Percentiles rank a stretch among this genome's conserved stretches.
phyloP scores from a whole-genome alignment of 169 alveolate species.

The Cryptosporidium muris region DNA sequence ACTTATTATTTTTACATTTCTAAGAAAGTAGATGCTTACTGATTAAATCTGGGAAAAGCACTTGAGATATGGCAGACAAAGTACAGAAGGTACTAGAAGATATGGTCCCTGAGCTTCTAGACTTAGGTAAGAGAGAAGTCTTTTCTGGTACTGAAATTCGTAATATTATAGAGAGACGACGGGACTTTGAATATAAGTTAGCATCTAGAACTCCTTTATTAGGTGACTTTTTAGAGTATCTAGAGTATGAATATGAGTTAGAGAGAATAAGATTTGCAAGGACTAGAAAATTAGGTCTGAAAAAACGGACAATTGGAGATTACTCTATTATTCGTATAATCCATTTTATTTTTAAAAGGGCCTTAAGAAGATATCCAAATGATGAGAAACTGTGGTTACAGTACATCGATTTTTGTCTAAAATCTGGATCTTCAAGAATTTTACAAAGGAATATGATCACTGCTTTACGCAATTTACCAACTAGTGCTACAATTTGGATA shows the following conservation, averaged over 20 bases:
- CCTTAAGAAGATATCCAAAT: conserved; percentile 45
- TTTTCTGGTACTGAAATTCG: conserved; percentile 67
- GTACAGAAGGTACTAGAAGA: conserved; percentile 76
- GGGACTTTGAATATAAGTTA: conserved; percentile 72
- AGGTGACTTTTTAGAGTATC: conserved; percentile 46
- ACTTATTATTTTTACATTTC: too few species aligned
- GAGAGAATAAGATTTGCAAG: conserved; percentile 41
- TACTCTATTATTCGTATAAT: conserved; percentile 59
- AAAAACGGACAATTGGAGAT: conserved; percentile 64
- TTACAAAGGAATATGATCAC: conserved; percentile 57
- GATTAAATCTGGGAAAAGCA: background rate
- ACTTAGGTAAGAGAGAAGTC: conserved; percentile 70
- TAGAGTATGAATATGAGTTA: conserved; percentile 50
- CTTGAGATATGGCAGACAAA: conserved; percentile 73
- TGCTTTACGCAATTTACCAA: conserved; percentile 50
- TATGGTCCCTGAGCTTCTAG: conserved; percentile 73
- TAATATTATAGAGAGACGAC: conserved; percentile 55
- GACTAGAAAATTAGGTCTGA: conserved; percentile 31
- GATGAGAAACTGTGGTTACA: conserved; percentile 67
- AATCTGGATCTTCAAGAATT: conserved; percentile 63
- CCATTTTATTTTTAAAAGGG: conserved; percentile 58
- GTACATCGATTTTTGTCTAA: conserved; percentile 56
- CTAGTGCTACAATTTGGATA: conserved; percentile 40
- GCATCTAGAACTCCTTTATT: conserved; percentile 57
- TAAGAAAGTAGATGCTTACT: background rate